A percentile compares a stretch with the other conserved stretches of the same genome.
Evolutionary conservation across 768 basidiomycete genomes (phyloP).

Genomic region (Paxillus ammoniavirescens): DNA sequence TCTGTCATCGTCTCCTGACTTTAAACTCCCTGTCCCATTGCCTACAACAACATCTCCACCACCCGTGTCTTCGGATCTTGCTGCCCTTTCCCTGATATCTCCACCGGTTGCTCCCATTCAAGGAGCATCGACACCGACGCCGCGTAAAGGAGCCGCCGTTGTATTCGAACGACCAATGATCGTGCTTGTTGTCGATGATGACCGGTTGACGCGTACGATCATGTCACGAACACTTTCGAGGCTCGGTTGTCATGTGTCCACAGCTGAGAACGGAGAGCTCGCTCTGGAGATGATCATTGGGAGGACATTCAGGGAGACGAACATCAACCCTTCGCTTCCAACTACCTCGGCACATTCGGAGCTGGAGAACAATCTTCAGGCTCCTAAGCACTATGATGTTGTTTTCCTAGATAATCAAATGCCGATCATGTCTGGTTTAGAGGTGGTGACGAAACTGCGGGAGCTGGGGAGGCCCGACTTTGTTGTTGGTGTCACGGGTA

Average conservation of each 20-base stretch:
- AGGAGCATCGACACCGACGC: constrained; percentile 6
- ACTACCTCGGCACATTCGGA: neutral
- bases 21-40: constrained; percentile 1
- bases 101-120: constrained; percentile 3
- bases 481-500: constrained; percentile 80
- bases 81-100: constrained; percentile 11
- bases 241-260: constrained; percentile 73
- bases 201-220: constrained; percentile 72
- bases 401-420: constrained; percentile 76
- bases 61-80: constrained; percentile 3
- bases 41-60: neutral
- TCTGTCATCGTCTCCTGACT: constrained; percentile 2
- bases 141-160: constrained; percentile 7
- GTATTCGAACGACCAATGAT: constrained; percentile 52
- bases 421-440: constrained; percentile 76
- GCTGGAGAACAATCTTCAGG: neutral
- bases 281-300: constrained; percentile 73
- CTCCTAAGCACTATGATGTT: constrained; percentile 34
- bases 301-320: constrained; percentile 2
- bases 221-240: constrained; percentile 80
- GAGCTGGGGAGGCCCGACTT: constrained; percentile 67
- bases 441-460: constrained; percentile 63
- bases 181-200: constrained; percentile 84
- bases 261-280: constrained; percentile 81
- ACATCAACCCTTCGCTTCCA: neutral